Evolutionary conservation across 495 filamentous ascomycete species (phyloP).

Genomic region (Aspergillus egyptiacus): DNA sequence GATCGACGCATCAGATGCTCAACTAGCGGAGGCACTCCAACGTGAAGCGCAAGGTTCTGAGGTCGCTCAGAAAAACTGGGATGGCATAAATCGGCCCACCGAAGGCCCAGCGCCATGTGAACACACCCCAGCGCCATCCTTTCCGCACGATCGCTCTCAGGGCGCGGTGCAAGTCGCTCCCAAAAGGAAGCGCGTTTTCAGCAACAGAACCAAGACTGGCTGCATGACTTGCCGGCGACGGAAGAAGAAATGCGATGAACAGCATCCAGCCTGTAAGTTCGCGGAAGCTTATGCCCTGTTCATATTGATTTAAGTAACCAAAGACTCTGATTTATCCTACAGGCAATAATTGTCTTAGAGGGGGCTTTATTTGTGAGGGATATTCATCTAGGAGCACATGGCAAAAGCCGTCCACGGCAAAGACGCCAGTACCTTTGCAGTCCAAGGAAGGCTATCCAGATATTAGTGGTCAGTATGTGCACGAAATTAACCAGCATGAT

Average conservation of each 20-base stretch:
- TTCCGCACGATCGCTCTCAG: constrained; percentile 35
- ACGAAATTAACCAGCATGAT: constrained; percentile 47
- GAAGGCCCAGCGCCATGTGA: constrained; percentile 29
- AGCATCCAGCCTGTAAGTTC: constrained; percentile 80
- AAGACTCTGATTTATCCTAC: constrained; percentile 5
- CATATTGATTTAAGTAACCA: constrained; percentile 13
- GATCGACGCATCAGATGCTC: constrained; percentile 46
- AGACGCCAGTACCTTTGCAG: constrained; percentile 70
- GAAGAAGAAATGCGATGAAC: constrained; percentile 99
- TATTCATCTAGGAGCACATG: constrained; percentile 75
- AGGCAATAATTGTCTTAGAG: constrained; percentile 91
- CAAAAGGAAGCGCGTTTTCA: constrained; percentile 84
- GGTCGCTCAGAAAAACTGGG: constrained; percentile 25
- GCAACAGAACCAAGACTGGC: constrained; percentile 94
- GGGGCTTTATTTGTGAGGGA: constrained; percentile 90
- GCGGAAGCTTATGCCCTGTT: background rate
- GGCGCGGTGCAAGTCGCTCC: constrained; percentile 58
- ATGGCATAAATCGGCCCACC: constrained; percentile 24
- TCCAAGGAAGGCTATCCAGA: constrained; percentile 71
- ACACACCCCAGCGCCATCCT: constrained; percentile 33
- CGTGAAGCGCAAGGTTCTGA: constrained; percentile 43
- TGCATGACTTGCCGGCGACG: constrained; percentile 90
- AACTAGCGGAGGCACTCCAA: constrained; percentile 46
- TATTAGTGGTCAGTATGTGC: constrained; percentile 39
- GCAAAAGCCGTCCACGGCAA: constrained; percentile 57